Conservation (phyloP, 1,284 basidiomycete species). For the Golubevia pallescens region DNA sequence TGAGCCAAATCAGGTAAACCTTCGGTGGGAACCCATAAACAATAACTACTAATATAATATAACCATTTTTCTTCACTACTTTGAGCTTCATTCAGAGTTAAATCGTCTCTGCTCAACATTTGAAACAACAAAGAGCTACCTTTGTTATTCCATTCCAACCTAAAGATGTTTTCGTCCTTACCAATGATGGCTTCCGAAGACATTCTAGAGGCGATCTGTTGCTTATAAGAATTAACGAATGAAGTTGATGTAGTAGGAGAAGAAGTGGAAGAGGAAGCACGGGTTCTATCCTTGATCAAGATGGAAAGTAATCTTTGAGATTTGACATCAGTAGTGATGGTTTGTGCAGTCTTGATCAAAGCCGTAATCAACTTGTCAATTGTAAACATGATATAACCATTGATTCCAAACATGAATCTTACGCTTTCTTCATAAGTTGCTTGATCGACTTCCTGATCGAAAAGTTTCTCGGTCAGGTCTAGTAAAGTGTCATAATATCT, state of each 20-base stretch:
- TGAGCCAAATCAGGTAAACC: constrained; percentile 36
- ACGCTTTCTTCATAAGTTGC: constrained; percentile 90
- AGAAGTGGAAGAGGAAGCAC: not conserved
- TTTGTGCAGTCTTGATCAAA: constrained; percentile 54
- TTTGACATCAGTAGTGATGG: constrained; percentile 52
- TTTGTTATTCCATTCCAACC: constrained; percentile 48
- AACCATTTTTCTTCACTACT: constrained; percentile 54
- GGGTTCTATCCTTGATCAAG: constrained; percentile 24
- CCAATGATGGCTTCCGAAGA: constrained; percentile 52
- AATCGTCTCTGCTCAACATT: constrained; percentile 56
- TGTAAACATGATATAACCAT: constrained; percentile 90
- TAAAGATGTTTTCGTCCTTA: constrained; percentile 60
- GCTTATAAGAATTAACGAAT: constrained; percentile 29
- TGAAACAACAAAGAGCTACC: constrained; percentile 47
- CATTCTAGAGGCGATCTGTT: constrained; percentile 56
- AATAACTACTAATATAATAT: constrained; percentile 59
- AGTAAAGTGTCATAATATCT: constrained; percentile 83
- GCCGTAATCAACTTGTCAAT: constrained; percentile 85
- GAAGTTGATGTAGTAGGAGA: not conserved
- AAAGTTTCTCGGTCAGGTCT: constrained; percentile 89
- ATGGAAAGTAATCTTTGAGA: constrained; percentile 55
- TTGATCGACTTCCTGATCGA: constrained; percentile 89
- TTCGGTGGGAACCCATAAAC: constrained; percentile 61
- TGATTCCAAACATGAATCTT: constrained; percentile 93
- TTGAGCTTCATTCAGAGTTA: constrained; percentile 46